Evolutionary conservation across 108 stramenopile species (phyloP).

Genomic region (Fragilaria crotonensis): DNA sequence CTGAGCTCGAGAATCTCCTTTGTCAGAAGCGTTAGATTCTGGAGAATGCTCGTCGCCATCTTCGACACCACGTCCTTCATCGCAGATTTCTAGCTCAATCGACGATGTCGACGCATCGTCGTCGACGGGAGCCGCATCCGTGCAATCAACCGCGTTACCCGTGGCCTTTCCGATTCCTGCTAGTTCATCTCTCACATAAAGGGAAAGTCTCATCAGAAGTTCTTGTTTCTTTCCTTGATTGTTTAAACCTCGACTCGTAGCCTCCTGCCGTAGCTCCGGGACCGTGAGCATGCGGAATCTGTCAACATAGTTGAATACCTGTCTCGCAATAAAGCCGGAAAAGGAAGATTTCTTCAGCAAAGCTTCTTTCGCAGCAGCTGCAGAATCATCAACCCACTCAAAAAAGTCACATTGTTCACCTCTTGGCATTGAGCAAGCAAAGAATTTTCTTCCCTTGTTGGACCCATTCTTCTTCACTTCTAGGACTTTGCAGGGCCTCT

Average conservation of each 20-base stretch:
- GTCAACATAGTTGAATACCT: slow-evolving; percentile 55
- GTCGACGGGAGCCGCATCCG: not conserved
- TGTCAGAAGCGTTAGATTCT: not conserved
- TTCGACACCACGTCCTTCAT: not conserved
- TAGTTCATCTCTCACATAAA: slow-evolving; percentile 81
- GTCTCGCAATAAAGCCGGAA: slow-evolving; percentile 75
- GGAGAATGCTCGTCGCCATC: not conserved
- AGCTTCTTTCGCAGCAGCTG: slow-evolving; percentile 45
- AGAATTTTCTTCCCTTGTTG: slow-evolving; percentile 85
- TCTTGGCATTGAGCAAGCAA: slow-evolving; percentile 71
- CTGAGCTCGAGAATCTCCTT: not conserved
- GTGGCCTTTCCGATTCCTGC: slow-evolving; percentile 5
- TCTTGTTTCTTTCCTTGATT: slow-evolving; percentile 66
- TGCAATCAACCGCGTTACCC: not conserved
- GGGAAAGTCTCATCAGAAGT: slow-evolving; percentile 57
- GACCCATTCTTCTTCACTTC: slow-evolving; percentile 73
- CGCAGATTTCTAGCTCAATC: not conserved
- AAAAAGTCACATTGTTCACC: slow-evolving; percentile 88
- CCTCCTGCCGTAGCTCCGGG: slow-evolving; percentile 63
- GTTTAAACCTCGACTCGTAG: slow-evolving; percentile 46
- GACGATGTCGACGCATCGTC: slow-evolving; percentile 1
- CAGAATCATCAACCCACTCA: slow-evolving; percentile 84
- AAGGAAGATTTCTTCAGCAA: slow-evolving; percentile 53
- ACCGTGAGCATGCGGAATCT: slow-evolving; percentile 62
- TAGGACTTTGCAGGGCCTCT: slow-evolving; percentile 63